Base-by-base conservation (phyloP, 164 flowering plant species). In the Vitis rupestris region DNA sequence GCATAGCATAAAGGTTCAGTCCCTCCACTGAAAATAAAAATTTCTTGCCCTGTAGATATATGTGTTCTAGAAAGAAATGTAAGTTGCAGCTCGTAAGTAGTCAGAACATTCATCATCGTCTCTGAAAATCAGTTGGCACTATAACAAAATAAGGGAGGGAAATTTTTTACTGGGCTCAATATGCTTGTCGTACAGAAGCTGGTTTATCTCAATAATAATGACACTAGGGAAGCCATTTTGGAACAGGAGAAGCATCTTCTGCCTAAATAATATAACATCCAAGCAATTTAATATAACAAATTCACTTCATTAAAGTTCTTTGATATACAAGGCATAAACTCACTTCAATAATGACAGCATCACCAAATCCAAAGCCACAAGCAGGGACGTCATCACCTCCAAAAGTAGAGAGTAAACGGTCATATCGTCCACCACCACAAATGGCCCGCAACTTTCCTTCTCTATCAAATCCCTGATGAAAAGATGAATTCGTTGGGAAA, bases 311-410 rank as follows among this genome's bases (percentile, higher is more conserved):
- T 19, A 57, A 8, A 17, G 3, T 1, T 57, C 9, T 6, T 53
- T 12, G 19, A 44, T 4, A 61, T 44, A n/a, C 7, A 47, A 37
- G 15, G 23, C 12, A 53, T 60, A 14, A 19, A 80, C 91, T 85
- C 74, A 93, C 98, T 80, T 93, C 98, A 9, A 88, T 72, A 57
- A 91, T 88, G 19, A 95, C 99, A 76, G 99, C 99, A 87, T 95
- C 98, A 63, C 98, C 97, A 79, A 94, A 94, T 47, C 98, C 98
- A 82, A 94, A 94, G 56, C 97, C 98, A 81, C 97, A 92, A 55
- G 97, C 97, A 66, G 97, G 97, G 70, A 89, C 52, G 72, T 92
- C 91, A 69, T 92, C 97, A 69, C 97, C 97, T 66, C 98, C 98
- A 81, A 88, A 90, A n/a, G 89, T 92, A 48, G 97, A 89, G 31